phyloP scores from a whole-genome alignment of 371 early-diverging fungal genomes.

The Parasitella parasitica region DNA sequence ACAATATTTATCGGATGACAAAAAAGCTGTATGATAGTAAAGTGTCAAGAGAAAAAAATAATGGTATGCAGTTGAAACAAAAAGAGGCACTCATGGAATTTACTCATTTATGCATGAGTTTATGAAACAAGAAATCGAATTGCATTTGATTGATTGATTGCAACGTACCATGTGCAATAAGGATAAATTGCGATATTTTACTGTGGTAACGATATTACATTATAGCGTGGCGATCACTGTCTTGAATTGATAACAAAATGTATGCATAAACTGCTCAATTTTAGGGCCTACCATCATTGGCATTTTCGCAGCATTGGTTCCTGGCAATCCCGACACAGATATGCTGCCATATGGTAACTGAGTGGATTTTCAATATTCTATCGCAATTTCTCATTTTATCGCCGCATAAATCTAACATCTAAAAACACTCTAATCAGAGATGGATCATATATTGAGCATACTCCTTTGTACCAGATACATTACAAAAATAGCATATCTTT shows the following conservation, averaged over 20 bases:
- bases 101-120: background rate
- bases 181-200: background rate
- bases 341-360: background rate
- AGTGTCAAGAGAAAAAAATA: background rate
- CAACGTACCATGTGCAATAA: background rate
- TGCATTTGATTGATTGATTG: too few species aligned
- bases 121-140: background rate
- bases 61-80: background rate
- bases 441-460: too few species aligned
- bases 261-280: background rate
- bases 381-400: background rate
- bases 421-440: background rate
- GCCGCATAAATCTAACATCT: background rate
- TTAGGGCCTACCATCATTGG: background rate
- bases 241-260: too few species aligned
- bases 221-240: too few species aligned
- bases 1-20: background rate
- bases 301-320: background rate
- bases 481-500: background rate
- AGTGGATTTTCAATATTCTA: background rate
- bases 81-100: background rate
- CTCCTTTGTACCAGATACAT: background rate
- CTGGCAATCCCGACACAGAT: conserved; percentile 9
- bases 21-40: background rate
- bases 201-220: background rate